Base-by-base conservation (phyloP, 768 basidiomycete species). In the Boletus rubroflammeus region DNA sequence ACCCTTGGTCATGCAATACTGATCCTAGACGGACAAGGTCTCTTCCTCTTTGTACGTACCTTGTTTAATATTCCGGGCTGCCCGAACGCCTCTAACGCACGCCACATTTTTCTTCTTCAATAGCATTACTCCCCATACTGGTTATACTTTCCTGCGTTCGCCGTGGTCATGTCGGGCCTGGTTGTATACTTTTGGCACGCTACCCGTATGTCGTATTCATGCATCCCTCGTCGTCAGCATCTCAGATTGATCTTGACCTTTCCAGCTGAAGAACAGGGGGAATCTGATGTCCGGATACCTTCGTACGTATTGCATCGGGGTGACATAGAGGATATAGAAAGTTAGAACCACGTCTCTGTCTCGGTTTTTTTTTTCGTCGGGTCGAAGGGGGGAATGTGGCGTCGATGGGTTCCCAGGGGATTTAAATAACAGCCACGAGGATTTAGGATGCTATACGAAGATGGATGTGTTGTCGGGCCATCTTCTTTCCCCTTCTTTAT, bases 151-250 rank as follows among this genome's bases (percentile, higher is more conserved):
- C 73, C 85, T 53, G 81, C 92, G 1, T 94, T 88, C 63, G 78
- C 69, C 0, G 75, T 91, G 36, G 82, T 92, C 57, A 74, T 93
- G 44, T 44, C 70, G 19, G 92, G 91, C 2, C 79, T 94, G 2
- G 74, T 93, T 61, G 79, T 84, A 21, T 94, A 94, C 72, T 93
- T 93, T 75, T 94, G 91, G 90, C 74, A 80, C 63, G 81, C 85
- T 3, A 84, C 85, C 39, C 91, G 90, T 92, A 73, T 55, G 90
- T 78, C 34, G 3, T 9, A 7, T 25, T 48, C 36, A n/a, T 41
- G 15, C 38, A 10, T 19, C 5, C 25, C 35, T 35, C 15, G 2
- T 11, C 15, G 9, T 15, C 4, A 3, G 6, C n/a, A 21, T 19
- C 28, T 1, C n/a, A 19, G n/a, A 34, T 31, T 54, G 17, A 64